Conservation (phyloP, 352 stramenopile genomes). For the Globisporangium sylvaticum region DNA sequence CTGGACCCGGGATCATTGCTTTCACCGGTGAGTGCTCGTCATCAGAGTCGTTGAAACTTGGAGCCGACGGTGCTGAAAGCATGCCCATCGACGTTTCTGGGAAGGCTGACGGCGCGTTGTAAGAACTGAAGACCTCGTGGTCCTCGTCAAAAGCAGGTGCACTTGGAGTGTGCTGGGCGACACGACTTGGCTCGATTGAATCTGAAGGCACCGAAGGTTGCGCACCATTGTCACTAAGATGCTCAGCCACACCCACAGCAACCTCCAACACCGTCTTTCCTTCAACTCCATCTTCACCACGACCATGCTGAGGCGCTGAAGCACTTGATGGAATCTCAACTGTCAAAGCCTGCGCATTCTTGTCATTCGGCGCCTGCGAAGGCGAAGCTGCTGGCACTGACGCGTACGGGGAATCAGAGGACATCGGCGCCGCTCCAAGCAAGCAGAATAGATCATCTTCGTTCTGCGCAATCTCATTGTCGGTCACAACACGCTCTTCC, state of each 20-base stretch:
- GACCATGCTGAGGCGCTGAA: background rate
- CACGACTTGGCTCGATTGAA: background rate
- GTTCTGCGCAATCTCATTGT: slow-evolving; percentile 51
- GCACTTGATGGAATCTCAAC: background rate
- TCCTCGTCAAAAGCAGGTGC: slow-evolving; percentile 14
- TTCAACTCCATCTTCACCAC: background rate
- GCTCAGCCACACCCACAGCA: background rate
- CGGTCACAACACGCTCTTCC: slow-evolving; percentile 13
- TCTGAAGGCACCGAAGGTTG: background rate
- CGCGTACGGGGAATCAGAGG: background rate
- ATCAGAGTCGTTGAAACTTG: slow-evolving; percentile 39
- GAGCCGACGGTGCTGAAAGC: slow-evolving; percentile 29
- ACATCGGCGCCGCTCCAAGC: slow-evolving; percentile 19
- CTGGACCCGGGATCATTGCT: background rate
- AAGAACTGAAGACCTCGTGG: background rate
- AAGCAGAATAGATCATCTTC: slow-evolving; percentile 57
- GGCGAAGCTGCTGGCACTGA: background rate
- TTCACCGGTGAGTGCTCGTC: slow-evolving; percentile 20
- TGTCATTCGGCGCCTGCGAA: background rate
- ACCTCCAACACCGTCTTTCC: background rate
- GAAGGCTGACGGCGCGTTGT: background rate
- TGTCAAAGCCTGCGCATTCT: background rate
- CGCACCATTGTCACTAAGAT: background rate
- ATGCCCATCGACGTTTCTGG: background rate
- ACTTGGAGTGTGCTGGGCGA: slow-evolving; percentile 4